A percentile compares a stretch with the other conserved stretches of the same genome.
These are phyloP conservation scores for Ceratorhiza oryzae-sativae DNA, from an alignment of 1,284 basidiomycete genomes.

Conservation along the genomic window DNA sequence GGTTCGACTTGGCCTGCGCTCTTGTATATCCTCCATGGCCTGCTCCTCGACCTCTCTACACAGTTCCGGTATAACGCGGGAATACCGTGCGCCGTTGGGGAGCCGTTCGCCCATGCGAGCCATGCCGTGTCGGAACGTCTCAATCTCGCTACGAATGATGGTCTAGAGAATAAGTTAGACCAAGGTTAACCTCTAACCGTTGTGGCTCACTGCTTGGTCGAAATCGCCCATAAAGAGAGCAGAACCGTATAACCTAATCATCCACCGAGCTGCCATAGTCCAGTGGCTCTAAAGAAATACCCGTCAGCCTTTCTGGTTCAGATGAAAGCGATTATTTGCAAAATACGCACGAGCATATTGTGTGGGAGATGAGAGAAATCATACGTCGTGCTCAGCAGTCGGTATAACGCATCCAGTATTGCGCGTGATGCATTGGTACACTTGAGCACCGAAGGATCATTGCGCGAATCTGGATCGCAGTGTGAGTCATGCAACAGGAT, in stretches of 20 bases:
- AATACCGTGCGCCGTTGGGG: constrained; percentile 16
- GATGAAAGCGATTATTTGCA: background rate
- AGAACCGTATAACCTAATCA: constrained; percentile 34
- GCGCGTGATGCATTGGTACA: constrained; percentile 31
- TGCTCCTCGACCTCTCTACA: constrained; percentile 31
- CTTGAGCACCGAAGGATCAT: constrained; percentile 33
- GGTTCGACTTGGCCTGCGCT: constrained; percentile 23
- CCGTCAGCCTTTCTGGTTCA: background rate
- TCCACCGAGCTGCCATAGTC: constrained; percentile 29
- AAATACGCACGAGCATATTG: constrained; percentile 11
- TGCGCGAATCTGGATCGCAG: constrained; percentile 33
- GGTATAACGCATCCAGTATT: constrained; percentile 25
- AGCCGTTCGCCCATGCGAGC: constrained; percentile 33
- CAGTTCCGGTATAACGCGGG: constrained; percentile 21
- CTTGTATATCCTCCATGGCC: constrained; percentile 30
- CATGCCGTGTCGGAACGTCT: constrained; percentile 36
- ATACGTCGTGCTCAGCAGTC: constrained; percentile 32
- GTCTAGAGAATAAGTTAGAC: background rate
- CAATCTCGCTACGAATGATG: constrained; percentile 25
- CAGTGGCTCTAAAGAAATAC: constrained; percentile 2
- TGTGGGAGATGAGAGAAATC: constrained; percentile 36
- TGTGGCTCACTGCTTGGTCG: constrained; percentile 21
- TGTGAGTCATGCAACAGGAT: constrained; percentile 43
- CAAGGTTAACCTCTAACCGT: background rate
- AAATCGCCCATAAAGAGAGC: constrained; percentile 32